Percentiles rank a stretch among this genome's conserved stretches.
Evolutionary conservation across 371 early-diverging fungal species (phyloP).

Genomic region (Mortierella sp.): DNA sequence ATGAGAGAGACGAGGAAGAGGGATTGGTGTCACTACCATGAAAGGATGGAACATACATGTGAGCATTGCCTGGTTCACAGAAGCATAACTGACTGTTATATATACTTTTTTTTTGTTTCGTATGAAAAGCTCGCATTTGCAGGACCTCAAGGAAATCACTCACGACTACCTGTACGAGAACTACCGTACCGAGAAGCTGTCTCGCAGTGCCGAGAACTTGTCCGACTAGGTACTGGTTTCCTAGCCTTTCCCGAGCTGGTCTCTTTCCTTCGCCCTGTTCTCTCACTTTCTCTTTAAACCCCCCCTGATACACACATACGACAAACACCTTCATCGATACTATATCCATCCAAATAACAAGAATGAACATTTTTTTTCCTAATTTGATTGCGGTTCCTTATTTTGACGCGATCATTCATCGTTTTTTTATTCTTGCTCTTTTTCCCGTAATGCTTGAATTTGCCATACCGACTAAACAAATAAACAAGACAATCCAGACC

Average conservation of each 20-base stretch:
- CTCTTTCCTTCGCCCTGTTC: background rate
- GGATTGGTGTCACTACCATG: background rate
- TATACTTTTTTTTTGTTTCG: background rate
- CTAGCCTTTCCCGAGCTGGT: constrained; percentile 12
- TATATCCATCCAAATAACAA: constrained; percentile 10
- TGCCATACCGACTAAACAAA: background rate
- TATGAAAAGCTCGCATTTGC: constrained; percentile 88
- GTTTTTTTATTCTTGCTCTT: background rate
- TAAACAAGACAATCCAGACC: background rate
- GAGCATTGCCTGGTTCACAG: background rate
- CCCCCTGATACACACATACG: constrained; percentile 1
- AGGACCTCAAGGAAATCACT: constrained; percentile 95
- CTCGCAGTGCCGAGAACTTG: constrained; percentile 72
- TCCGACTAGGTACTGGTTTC: constrained; percentile 60
- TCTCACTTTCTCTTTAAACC: background rate
- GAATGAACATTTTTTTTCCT: constrained; percentile 2
- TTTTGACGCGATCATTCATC: background rate
- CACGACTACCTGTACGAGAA: constrained; percentile 96
- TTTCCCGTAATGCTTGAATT: background rate
- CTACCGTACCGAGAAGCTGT: constrained; percentile 96
- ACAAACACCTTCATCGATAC: background rate
- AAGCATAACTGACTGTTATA: background rate
- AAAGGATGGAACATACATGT: background rate
- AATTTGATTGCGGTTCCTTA: background rate
- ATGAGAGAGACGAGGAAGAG: background rate